Evolutionary conservation across 2,329 filamentous ascomycete species (phyloP).

Genomic region (Fulvia fulva): DNA sequence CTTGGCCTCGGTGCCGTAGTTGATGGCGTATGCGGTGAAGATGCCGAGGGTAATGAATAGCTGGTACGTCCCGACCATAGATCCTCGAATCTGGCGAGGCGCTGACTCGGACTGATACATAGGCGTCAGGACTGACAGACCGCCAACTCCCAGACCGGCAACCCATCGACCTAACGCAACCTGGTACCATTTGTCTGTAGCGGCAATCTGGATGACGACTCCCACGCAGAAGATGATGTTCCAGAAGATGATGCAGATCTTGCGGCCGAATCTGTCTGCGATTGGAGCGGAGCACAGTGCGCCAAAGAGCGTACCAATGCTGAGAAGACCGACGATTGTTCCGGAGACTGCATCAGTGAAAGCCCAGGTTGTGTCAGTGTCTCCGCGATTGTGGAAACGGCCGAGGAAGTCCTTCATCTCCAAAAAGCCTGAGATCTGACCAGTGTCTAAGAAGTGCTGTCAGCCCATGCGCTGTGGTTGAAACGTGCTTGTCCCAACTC

Average conservation of each 20-base stretch:
- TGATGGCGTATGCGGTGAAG: slow-evolving; percentile 47
- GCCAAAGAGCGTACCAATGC: slow-evolving; percentile 58
- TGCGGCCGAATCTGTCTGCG: slow-evolving; percentile 59
- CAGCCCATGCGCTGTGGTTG: neutral
- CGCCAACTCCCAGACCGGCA: slow-evolving; percentile 64
- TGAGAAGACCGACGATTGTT: slow-evolving; percentile 57
- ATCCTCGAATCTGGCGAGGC: slow-evolving; percentile 60
- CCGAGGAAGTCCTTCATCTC: slow-evolving; percentile 54
- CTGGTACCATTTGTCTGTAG: slow-evolving; percentile 56
- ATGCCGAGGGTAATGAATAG: slow-evolving; percentile 68
- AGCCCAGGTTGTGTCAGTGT: slow-evolving; percentile 26
- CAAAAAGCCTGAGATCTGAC: slow-evolving; percentile 61
- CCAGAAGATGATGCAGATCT: slow-evolving; percentile 58
- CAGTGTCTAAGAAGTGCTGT: slow-evolving; percentile 45
- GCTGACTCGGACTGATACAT: slow-evolving; percentile 68
- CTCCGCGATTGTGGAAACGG: slow-evolving; percentile 43
- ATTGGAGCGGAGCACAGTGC: slow-evolving; percentile 57
- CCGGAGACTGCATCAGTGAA: slow-evolving; percentile 61
- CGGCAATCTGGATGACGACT: slow-evolving; percentile 63
- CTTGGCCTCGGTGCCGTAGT: slow-evolving; percentile 56
- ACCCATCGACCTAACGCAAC: slow-evolving; percentile 62
- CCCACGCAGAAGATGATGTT: slow-evolving; percentile 62
- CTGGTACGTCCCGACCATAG: slow-evolving; percentile 63
- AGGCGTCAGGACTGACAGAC: slow-evolving; percentile 60
- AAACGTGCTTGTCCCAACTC: slow-evolving; percentile 21